Conservation (phyloP, 805 yeast species). For the Torulaspora microellipsoides region DNA sequence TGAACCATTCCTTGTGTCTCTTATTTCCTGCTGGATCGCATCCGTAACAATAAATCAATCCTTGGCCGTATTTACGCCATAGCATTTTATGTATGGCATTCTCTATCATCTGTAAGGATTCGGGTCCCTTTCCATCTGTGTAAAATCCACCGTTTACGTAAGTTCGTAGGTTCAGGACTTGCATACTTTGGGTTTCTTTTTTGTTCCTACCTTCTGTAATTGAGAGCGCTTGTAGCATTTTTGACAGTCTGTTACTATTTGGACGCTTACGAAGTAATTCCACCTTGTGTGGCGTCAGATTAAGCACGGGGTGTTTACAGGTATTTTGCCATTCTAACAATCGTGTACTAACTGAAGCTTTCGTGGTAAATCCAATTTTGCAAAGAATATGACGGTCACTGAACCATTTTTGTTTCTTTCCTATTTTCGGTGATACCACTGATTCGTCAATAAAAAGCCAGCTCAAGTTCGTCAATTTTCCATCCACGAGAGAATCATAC, state of each 20-base stretch:
- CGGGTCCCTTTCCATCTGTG: conserved; percentile 14
- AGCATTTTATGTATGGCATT: conserved; percentile 22
- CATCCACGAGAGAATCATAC: conserved; percentile 14
- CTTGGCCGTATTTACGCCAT: conserved; percentile 31
- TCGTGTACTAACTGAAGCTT: conserved; percentile 21
- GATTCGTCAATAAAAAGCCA: conserved; percentile 27
- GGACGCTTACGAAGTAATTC: conserved; percentile 1
- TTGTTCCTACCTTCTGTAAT: conserved; percentile 1
- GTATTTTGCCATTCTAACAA: conserved; percentile 27
- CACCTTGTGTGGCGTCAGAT: conserved; percentile 26
- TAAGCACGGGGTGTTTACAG: conserved; percentile 27
- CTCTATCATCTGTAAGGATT: conserved; percentile 21
- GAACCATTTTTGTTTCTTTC: conserved; percentile 17
- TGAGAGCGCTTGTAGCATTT: conserved; percentile 13
- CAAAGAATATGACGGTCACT: conserved; percentile 20
- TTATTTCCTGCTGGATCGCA: conserved; percentile 22
- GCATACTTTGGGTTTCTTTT: background rate
- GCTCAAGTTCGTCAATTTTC: conserved; percentile 3
- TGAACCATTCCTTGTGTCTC: conserved; percentile 30
- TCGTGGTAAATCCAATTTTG: conserved; percentile 34
- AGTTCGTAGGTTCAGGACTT: conserved; percentile 6
- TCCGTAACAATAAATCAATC: conserved; percentile 28
- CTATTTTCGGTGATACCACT: conserved; percentile 5
- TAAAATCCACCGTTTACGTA: conserved; percentile 28
- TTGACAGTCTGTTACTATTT: conserved; percentile 1